Percentiles rank a stretch among this genome's conserved stretches.
These are phyloP conservation scores for Arachnomyces sp. DNA, from an alignment of 2,329 filamentous ascomycete species.

Conservation along the genomic window DNA sequence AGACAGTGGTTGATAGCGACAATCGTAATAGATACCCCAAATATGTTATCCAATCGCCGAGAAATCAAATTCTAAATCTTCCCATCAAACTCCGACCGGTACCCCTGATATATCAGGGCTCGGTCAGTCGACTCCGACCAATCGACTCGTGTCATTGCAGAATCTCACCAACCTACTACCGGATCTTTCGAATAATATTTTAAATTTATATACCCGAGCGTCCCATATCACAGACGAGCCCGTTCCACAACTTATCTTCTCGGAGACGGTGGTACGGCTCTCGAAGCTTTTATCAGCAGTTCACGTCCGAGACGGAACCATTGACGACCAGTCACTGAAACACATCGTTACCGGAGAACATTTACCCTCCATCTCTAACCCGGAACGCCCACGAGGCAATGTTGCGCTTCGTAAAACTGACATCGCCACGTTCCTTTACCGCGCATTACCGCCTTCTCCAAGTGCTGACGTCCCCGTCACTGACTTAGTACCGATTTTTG, in stretches of 20 bases:
- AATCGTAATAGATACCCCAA: conserved; percentile 40
- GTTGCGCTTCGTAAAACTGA: conserved; percentile 50
- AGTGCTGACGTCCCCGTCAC: conserved; percentile 58
- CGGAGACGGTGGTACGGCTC: conserved; percentile 50
- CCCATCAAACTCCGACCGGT: conserved; percentile 33
- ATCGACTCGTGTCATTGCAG: conserved; percentile 38
- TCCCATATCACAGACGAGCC: conserved; percentile 46
- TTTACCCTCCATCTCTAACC: conserved; percentile 27
- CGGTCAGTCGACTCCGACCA: conserved; percentile 41
- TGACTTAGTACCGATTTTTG: conserved; percentile 71
- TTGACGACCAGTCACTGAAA: conserved; percentile 46
- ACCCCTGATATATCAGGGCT: conserved; percentile 29
- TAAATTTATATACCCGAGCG: conserved; percentile 49
- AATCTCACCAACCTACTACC: conserved; percentile 48
- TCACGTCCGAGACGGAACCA: conserved; percentile 42
- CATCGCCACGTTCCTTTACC: conserved; percentile 59
- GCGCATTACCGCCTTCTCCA: conserved; percentile 60
- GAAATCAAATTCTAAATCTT: conserved; percentile 39
- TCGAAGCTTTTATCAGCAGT: conserved; percentile 47
- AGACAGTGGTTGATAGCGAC: no score
- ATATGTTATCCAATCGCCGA: conserved; percentile 46
- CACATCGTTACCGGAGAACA: conserved; percentile 52
- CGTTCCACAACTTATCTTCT: conserved; percentile 47
- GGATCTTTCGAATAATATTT: conserved; percentile 49
- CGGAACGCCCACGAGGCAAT: conserved; percentile 28